Evolutionary conservation across 345 rosid species (phyloP).

Genomic region (Populus euphratica): DNA sequence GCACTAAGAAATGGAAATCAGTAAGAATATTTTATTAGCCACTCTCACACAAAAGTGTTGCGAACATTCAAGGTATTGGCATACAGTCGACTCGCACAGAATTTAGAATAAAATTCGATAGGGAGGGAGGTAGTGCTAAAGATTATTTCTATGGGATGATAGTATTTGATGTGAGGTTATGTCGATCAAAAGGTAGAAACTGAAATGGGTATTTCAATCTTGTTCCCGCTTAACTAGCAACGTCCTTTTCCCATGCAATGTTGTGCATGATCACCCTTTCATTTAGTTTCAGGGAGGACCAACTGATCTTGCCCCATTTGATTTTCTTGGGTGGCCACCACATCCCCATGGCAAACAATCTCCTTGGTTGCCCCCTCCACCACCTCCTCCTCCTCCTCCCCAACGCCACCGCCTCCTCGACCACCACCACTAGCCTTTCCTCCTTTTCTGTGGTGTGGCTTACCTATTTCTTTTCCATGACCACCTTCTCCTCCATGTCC

Average conservation of each 20-base stretch:
- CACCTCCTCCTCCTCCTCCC: constrained; percentile 14
- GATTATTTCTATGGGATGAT: no score
- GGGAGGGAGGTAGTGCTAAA: no score
- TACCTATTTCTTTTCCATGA: background rate
- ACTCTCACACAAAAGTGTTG: no score
- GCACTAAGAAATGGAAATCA: no score
- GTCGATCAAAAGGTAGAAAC: no score
- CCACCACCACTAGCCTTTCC: background rate
- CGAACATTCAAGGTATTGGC: no score
- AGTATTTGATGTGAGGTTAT: no score
- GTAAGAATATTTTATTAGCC: no score
- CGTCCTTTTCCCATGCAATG: background rate
- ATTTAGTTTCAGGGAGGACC: background rate
- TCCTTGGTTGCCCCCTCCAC: constrained; percentile 34
- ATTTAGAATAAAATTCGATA: no score
- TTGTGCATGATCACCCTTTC: background rate
- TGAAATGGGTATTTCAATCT: no score
- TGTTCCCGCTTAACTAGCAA: background rate
- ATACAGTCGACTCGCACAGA: no score
- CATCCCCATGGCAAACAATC: constrained; percentile 57
- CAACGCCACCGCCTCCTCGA: background rate
- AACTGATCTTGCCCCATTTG: background rate
- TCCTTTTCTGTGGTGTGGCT: background rate
- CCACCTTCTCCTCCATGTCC: background rate
- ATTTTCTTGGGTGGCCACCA: constrained; percentile 20